phyloP scores from a whole-genome alignment of 768 basidiomycete genomes.

The Hygrophoropsis aurantiaca region DNA sequence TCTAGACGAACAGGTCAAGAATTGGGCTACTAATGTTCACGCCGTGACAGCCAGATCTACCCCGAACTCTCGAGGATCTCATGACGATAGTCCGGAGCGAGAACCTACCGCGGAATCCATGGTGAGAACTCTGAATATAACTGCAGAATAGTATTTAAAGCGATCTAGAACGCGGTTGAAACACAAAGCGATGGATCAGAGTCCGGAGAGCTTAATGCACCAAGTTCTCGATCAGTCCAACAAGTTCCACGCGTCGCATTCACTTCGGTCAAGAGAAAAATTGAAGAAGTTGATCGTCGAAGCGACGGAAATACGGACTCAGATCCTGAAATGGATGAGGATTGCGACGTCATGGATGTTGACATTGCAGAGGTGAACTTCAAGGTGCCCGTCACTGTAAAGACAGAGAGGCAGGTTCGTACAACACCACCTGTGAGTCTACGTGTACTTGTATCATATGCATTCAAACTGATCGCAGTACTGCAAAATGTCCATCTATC shows the following conservation, averaged over 20 bases:
- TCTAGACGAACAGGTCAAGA: not conserved
- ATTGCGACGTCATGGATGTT: not conserved
- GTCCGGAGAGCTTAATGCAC: not conserved
- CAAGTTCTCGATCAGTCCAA: not conserved
- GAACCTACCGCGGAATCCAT: not conserved
- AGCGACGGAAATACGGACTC: not conserved
- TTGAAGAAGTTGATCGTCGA: not conserved
- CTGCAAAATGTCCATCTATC: not conserved
- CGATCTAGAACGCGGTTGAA: no score
- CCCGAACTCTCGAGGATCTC: no score
- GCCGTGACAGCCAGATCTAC: no score
- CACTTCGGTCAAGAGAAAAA: not conserved
- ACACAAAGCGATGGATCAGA: not conserved
- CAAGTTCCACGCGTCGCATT: not conserved
- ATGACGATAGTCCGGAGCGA: not conserved
- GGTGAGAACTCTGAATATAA: not conserved
- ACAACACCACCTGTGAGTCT: not conserved
- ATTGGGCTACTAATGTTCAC: conserved; percentile 1
- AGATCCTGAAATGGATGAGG: not conserved
- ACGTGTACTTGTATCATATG: not conserved
- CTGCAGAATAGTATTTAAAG: not conserved
- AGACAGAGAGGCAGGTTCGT: no score
- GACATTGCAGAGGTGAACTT: not conserved
- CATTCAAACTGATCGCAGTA: not conserved
- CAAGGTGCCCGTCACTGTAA: not conserved